phyloP scores from a whole-genome alignment of 179 eudicot genomes.

The Actinidia arguta region DNA sequence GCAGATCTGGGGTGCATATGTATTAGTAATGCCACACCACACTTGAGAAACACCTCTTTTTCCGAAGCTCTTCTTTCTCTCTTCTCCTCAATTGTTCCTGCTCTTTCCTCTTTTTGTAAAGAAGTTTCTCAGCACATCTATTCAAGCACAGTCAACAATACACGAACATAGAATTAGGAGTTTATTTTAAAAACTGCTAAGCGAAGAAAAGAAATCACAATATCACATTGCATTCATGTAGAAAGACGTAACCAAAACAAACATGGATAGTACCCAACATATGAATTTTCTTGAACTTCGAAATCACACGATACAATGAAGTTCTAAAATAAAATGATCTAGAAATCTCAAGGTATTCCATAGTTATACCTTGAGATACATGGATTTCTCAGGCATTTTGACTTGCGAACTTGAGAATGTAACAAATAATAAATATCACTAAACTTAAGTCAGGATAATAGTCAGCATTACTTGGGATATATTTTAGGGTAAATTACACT shows the following conservation, averaged over 20 bases:
- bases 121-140: constrained; percentile 95
- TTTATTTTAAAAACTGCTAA: background rate
- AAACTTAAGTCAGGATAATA: too few species aligned
- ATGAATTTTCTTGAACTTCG: background rate
- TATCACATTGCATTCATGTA: background rate
- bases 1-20: background rate
- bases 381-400: too few species aligned
- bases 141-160: constrained; percentile 17
- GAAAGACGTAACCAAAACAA: background rate
- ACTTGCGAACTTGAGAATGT: too few species aligned
- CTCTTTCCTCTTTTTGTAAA: constrained; percentile 71
- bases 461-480: too few species aligned
- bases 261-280: background rate
- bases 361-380: too few species aligned
- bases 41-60: constrained; percentile 55
- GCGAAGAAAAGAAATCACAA: background rate
- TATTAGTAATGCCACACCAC: background rate
- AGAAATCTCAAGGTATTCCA: too few species aligned
- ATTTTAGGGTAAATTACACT: too few species aligned
- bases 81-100: constrained; percentile 52
- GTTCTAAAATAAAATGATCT: too few species aligned
- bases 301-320: background rate
- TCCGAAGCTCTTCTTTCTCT: constrained; percentile 46
- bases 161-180: background rate
- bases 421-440: too few species aligned